These are phyloP conservation scores for Hymenoscyphus albidus DNA, from an alignment of 2,329 filamentous ascomycete genomes.

Conservation along the genomic window DNA sequence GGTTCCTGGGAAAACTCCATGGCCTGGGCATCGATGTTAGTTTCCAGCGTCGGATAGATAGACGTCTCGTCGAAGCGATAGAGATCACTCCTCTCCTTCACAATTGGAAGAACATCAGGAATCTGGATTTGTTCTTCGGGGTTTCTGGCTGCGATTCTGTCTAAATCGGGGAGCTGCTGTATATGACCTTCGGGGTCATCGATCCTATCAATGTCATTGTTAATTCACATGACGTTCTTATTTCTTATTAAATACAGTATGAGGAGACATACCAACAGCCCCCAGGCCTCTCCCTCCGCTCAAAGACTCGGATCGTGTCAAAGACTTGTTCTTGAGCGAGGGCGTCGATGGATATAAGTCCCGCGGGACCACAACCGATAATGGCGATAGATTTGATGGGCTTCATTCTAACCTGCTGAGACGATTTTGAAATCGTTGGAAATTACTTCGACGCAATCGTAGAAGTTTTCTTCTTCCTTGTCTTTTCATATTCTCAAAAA, in stretches of 20 bases:
- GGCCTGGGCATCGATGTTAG: slow-evolving; percentile 55
- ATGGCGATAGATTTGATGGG: slow-evolving; percentile 47
- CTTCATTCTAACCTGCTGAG: slow-evolving; percentile 18
- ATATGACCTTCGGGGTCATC: slow-evolving; percentile 37
- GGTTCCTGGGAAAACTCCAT: slow-evolving; percentile 60
- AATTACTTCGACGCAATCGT: too few species aligned
- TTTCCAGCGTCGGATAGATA: slow-evolving; percentile 61
- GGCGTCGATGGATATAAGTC: slow-evolving; percentile 58
- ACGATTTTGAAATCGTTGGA: not conserved
- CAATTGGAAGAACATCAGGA: slow-evolving; percentile 46
- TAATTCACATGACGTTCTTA: not conserved
- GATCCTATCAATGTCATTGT: slow-evolving; percentile 38
- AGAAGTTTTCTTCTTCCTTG: not conserved
- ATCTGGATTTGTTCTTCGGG: slow-evolving; percentile 48
- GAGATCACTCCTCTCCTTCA: slow-evolving; percentile 40
- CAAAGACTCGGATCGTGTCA: slow-evolving; percentile 58
- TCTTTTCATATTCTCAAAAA: not conserved
- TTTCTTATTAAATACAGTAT: not conserved
- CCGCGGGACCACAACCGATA: slow-evolving; percentile 58
- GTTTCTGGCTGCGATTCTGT: slow-evolving; percentile 44
- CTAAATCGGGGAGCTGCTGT: slow-evolving; percentile 41
- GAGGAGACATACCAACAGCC: slow-evolving; percentile 53
- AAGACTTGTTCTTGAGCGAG: slow-evolving; percentile 55
- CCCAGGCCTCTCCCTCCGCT: slow-evolving; percentile 54
- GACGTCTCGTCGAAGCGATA: slow-evolving; percentile 55